A percentile compares a stretch with the other conserved stretches of the same genome.
These are phyloP conservation scores for Sambucus nigra DNA, from an alignment of 129 eudicot species.

Conservation along the genomic window DNA sequence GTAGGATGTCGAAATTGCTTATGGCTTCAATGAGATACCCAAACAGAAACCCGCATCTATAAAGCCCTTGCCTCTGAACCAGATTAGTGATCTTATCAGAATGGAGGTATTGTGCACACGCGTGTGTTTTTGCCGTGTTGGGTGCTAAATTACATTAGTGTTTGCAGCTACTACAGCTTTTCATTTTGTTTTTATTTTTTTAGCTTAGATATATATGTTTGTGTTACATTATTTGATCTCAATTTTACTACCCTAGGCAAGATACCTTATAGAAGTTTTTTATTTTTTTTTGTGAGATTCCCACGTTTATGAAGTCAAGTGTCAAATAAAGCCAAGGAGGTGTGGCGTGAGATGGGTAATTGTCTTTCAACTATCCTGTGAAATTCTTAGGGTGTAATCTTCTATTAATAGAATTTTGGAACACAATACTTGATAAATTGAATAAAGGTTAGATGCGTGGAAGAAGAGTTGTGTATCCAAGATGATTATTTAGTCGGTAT, in stretches of 20 bases:
- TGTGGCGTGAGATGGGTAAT: no score
- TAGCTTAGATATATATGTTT: neutral
- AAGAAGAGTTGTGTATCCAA: no score
- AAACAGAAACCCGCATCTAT: slow-evolving; percentile 51
- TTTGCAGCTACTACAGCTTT: neutral
- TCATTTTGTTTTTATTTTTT: neutral
- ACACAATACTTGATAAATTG: no score
- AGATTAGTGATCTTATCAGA: slow-evolving; percentile 72
- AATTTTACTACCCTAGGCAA: neutral
- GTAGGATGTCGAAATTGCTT: slow-evolving; percentile 97
- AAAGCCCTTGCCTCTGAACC: slow-evolving; percentile 67
- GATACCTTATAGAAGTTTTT: no score
- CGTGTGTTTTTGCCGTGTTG: neutral
- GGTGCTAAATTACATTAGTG: neutral
- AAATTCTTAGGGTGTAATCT: no score
- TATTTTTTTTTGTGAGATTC: no score
- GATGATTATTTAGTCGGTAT: no score
- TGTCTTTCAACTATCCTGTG: no score
- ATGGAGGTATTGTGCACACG: slow-evolving; percentile 44
- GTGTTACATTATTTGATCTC: neutral
- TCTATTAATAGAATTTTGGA: no score
- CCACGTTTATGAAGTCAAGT: no score
- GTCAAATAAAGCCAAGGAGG: no score
- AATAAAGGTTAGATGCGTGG: no score
- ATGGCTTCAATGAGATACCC: slow-evolving; percentile 84